Evolutionary conservation across 2,329 filamentous ascomycete genomes (phyloP).

Genomic region (Monilinia fructigena): DNA sequence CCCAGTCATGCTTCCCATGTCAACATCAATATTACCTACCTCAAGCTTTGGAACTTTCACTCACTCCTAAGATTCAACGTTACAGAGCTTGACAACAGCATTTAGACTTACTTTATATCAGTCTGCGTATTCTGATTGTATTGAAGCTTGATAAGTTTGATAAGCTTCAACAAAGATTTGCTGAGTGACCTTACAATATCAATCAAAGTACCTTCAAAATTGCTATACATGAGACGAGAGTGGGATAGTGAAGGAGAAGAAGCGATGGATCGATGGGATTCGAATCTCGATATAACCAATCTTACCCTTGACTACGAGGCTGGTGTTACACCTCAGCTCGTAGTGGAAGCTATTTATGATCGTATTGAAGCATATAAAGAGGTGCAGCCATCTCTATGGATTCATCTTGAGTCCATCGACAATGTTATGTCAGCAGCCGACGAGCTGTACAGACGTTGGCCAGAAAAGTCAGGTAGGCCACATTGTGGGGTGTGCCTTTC

Average conservation of each 20-base stretch:
- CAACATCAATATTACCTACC: no score
- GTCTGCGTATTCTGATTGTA: no score
- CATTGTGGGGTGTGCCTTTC: slow-evolving; percentile 52
- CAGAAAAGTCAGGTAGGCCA: slow-evolving; percentile 44
- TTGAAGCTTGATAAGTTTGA: no score
- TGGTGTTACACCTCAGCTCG: slow-evolving; percentile 34
- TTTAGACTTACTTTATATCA: no score
- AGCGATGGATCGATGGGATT: slow-evolving; percentile 34
- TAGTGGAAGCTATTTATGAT: slow-evolving; percentile 36
- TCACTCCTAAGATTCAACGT: no score
- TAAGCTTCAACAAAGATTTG: no score
- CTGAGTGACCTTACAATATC: no score
- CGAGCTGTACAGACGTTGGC: slow-evolving; percentile 45
- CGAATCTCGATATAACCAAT: slow-evolving; percentile 34
- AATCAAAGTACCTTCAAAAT: no score
- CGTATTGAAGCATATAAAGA: slow-evolving; percentile 45
- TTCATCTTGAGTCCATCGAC: slow-evolving; percentile 45
- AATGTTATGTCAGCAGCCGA: slow-evolving; percentile 45
- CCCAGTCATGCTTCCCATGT: no score
- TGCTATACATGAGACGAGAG: slow-evolving; percentile 33
- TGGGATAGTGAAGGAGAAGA: slow-evolving; percentile 23
- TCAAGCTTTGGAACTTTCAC: no score
- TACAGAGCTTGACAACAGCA: no score
- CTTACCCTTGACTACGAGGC: slow-evolving; percentile 34
- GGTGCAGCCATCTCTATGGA: slow-evolving; percentile 52